Evolutionary conservation across 441 rosid genomes (phyloP), one percentile per base, ranked within the genome.

Genomic region (Mallotus japonicus): DNA sequence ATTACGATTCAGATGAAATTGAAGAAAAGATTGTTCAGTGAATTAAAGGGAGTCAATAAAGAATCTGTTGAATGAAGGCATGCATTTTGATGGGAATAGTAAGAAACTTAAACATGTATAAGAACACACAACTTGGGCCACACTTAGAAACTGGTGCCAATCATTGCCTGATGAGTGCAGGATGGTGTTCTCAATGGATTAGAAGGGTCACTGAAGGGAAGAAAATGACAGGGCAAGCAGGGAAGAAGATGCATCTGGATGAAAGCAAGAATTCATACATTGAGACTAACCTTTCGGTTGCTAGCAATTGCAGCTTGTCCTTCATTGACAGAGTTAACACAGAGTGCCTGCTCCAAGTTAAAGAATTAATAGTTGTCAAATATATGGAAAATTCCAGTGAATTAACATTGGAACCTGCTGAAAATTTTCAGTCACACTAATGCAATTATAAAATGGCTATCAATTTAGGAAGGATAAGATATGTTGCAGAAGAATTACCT

Each of bases 251-350:
- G 20, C 58, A 63, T 42, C 64, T 40, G 54, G 55, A 67, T 32
- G 57, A 53, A 75, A 65, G 68, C 62, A 77, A 37, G 62, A 57
- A 72, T 71, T 73, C 59, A 60, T 20, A 28, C 47, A 42, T 8
- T 54, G 67, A 71, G 68, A 82, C 92, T 81, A 76, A 95, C 99
- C 98, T 95, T 95, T 73, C 91, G 85, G 78, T 88, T 91, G 90
- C 96, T 89, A 63, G 99, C 89, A 73, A 92, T 77, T 76, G 96
- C 99, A 78, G 88, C 88, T 83, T 90, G 93, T 78, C 83, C 76
- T 84, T 89, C 88, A 80, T 86, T 79, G 76, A 84, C 77, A 73
- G 92, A 80, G 75, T 95, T 95, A 71, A 89, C 78, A 85, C 95
- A 95, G 55, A 95, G 73, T 72, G 96, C 96, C 99, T 95, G 92